Conservation (phyloP, 345 rosid genomes). For the Orychophragmus violaceus region DNA sequence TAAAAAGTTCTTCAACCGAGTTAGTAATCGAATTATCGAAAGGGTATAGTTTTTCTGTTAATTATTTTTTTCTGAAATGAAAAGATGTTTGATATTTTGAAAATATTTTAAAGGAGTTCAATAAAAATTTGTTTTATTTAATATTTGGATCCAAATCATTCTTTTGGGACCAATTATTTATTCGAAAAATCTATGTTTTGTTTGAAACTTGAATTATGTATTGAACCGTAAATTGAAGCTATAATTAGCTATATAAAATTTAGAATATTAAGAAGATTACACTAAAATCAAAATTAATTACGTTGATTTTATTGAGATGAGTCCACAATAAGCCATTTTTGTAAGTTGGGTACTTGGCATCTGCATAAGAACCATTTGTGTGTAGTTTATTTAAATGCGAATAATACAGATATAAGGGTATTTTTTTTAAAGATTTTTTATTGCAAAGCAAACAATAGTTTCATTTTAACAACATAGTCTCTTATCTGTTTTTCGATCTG, state of each 20-base stretch:
- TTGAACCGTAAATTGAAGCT: not conserved
- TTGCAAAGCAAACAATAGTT: no score
- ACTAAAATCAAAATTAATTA: not conserved
- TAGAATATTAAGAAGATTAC: not conserved
- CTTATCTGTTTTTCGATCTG: no score
- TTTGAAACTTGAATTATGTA: not conserved
- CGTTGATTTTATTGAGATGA: not conserved
- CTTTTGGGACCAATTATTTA: no score
- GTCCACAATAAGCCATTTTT: not conserved
- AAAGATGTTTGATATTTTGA: not conserved
- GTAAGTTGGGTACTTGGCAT: constrained; percentile 17
- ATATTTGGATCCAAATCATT: not conserved
- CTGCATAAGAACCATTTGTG: not conserved
- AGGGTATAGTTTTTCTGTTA: not conserved
- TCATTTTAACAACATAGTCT: no score
- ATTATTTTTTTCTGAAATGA: not conserved
- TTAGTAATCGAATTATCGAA: not conserved
- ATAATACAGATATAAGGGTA: no score
- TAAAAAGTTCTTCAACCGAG: not conserved
- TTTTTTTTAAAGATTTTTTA: no score
- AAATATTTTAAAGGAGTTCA: not conserved
- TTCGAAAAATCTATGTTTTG: not conserved
- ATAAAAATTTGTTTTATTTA: not conserved
- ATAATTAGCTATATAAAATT: no score
- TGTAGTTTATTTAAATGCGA: no score